These are phyloP conservation scores for Orbilia ellipsospora DNA, from an alignment of 2,329 filamentous ascomycete species.

Conservation along the genomic window DNA sequence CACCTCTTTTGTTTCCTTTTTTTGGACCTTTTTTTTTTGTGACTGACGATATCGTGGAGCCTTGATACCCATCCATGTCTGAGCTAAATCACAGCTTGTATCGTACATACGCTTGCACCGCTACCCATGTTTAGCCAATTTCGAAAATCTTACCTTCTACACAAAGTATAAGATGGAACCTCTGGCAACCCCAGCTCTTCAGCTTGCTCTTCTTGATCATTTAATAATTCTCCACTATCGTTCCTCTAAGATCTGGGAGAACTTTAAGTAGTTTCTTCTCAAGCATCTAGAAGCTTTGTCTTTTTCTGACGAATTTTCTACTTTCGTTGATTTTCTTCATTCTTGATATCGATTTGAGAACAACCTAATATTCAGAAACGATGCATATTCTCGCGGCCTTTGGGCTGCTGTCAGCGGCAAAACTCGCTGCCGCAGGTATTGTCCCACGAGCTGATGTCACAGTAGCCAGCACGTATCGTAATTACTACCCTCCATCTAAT, in stretches of 20 bases:
- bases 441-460: conserved; percentile 7
- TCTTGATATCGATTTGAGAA: conserved; percentile 13
- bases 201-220: background rate
- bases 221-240: background rate
- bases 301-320: conserved; percentile 12
- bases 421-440: conserved; percentile 20
- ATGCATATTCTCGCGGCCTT: conserved; percentile 32
- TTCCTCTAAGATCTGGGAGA: conserved; percentile 13
- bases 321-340: conserved; percentile 6
- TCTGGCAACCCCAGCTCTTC: conserved; percentile 23
- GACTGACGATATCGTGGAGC: background rate
- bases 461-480: conserved; percentile 2
- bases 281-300: conserved; percentile 7
- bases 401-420: conserved; percentile 39
- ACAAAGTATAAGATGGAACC: conserved; percentile 16
- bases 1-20: background rate
- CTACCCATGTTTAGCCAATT: conserved; percentile 47
- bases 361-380: conserved; percentile 18
- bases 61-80: conserved; percentile 29
- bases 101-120: conserved; percentile 8
- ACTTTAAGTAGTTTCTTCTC: conserved; percentile 32
- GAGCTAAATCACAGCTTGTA: conserved; percentile 40
- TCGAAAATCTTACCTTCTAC: conserved; percentile 17
- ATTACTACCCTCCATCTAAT: conserved; percentile 32
- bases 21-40: background rate